A percentile compares a stretch with the other conserved stretches of the same genome.
phyloP scores from a whole-genome alignment of 805 yeast species.

The Yarrowia hollandica region DNA sequence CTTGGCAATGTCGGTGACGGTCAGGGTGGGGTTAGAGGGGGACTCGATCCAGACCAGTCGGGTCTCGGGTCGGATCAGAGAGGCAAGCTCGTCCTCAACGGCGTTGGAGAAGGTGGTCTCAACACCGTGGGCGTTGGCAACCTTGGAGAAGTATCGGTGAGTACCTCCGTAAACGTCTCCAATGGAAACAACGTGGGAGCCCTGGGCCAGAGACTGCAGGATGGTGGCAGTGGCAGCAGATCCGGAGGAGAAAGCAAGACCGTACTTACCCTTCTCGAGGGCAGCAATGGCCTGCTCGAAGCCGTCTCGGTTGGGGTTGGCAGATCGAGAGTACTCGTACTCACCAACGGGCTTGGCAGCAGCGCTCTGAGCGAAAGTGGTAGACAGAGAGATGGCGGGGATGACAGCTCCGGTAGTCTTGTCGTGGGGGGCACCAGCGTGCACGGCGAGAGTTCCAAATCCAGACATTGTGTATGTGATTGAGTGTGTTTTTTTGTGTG shows the following conservation, averaged over 20 bases:
- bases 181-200: conserved; percentile 72
- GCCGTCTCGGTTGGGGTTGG: conserved; percentile 82
- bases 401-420: conserved; percentile 82
- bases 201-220: conserved; percentile 69
- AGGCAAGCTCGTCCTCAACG: conserved; percentile 58
- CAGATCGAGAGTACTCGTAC: conserved; percentile 82
- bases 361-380: conserved; percentile 78
- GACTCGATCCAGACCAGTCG: conserved; percentile 83
- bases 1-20: conserved; percentile 69
- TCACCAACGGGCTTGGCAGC: conserved; percentile 77
- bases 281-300: conserved; percentile 79
- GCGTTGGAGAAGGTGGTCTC: conserved; percentile 65
- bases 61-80: conserved; percentile 60
- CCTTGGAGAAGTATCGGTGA: conserved; percentile 84
- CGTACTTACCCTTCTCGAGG: conserved; percentile 68
- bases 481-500: neutral
- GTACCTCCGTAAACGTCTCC: conserved; percentile 93
- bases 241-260: conserved; percentile 77
- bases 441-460: conserved; percentile 82
- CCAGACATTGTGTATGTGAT: conserved; percentile 20
- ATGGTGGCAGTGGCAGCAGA: conserved; percentile 80
- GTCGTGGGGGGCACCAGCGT: conserved; percentile 74
- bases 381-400: conserved; percentile 77
- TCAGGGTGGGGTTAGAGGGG: conserved; percentile 84
- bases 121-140: conserved; percentile 77